Evolutionary conservation across 345 rosid species (phyloP), one percentile per base, ranked within the genome.

Genomic region (Arabis alpina): DNA sequence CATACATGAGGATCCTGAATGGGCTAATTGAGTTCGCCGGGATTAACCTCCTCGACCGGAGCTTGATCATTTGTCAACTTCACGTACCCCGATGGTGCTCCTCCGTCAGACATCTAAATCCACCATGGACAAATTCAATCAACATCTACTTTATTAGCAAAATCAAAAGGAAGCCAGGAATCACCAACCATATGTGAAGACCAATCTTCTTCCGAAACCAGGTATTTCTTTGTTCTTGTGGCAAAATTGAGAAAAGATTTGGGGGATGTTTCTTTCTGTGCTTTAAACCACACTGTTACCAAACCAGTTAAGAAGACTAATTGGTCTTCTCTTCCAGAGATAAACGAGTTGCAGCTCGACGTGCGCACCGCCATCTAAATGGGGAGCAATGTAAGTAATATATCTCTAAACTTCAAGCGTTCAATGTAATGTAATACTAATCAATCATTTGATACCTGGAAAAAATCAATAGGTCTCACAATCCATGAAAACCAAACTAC

Each of bases 11-110:
- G 92, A 77, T 89, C 96, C 23, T 89, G 88, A 66, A 94, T 85
- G 4, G 99, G 99, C 77, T 88, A 97, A 82, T 91, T 94, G 71
- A 94, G 96, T 80, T 93, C 99, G 4, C 99, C 99, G 45, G 99
- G 92, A 80, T 75, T 87, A 56, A 91, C 86, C 64, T 93, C 92
- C 70, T 91, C 92, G 24, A 79, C 30, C 5, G 83, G 89, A 14
- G 77, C 82, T 72, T 91, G 98, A 15, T 88, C 98, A 68, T 90
- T 91, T 0, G 80, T 87, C 55, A 93, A 59, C 80, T 93, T 93
- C 60, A 93, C 98, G 64, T 93, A 93, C 14, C 83, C 71, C 51
- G 97, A 88, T 40, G 86, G 78, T n/a, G 76, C 82, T 43, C 82
- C 82, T 49, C 86, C 95, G 10, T 87, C 98, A 55, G 96, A 88